Base-by-base conservation (phyloP, 2,329 filamentous ascomycete genomes). In the Beauveria brongniartii region DNA sequence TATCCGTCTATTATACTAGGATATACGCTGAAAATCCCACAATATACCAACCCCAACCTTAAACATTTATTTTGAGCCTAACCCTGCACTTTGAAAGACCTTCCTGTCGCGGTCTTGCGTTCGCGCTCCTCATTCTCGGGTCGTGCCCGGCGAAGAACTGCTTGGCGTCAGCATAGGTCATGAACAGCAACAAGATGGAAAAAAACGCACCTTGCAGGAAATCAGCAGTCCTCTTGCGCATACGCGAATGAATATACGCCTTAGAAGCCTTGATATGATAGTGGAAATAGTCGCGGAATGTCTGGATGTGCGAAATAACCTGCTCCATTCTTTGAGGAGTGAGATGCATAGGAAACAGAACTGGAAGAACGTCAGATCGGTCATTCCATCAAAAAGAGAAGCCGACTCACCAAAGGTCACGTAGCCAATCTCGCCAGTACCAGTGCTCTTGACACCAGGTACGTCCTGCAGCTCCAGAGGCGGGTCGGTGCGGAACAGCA, bases 261-360 rank as follows among this genome's bases (percentile, higher is more conserved):
- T 99, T 99, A 64, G 92, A 97, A 34, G 94, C 95, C 79, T 99
- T 99, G 78, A 99, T 99, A 77, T 99, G 94, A 75, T 99, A 99
- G 76, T 99, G 94, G 82, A 99, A 99, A 77, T 99, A 99, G 73
- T 99, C 94, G 67, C 94, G 90, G 90, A 99, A 99, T 16, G 94
- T 99, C 78, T 99, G 95, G 69, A 99, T 97, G 74, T 99, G 95
- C 55, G 92, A 97, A 68, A 99, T 99, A 73, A 95, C 92, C 67
- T 97, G 92, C 63, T 90, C 88, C 78, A 95, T 91, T 72, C 92
- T 86, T 75, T 97, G 91, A 16, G 87, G 86, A 16, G 92, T 93
- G 66, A 99, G 81, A 75, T 99, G 95, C 65, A 94, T 88, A 52
- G 94, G 93, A 80, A 99, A 99, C 48, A 99, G 83, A 53, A 97